Percentiles rank a stretch among this genome's conserved stretches.
Evolutionary conservation across 352 stramenopile species (phyloP).

Genomic region (Pythium oligandrum): DNA sequence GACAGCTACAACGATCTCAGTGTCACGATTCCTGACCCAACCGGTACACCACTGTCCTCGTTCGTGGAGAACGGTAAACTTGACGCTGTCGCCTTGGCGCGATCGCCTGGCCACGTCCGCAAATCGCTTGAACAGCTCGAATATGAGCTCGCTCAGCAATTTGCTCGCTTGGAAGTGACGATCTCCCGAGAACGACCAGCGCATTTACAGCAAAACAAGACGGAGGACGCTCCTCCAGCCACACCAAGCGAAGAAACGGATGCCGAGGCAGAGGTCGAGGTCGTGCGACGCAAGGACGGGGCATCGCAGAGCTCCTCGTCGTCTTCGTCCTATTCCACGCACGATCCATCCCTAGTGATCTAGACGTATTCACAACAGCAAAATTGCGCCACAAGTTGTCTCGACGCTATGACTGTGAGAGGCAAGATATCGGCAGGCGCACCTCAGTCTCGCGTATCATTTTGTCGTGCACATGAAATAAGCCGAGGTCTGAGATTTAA

Average conservation of each 20-base stretch:
- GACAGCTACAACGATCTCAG: neutral
- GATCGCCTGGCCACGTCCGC: conserved; percentile 44
- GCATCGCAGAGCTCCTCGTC: conserved; percentile 11
- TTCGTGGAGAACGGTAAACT: conserved; percentile 77
- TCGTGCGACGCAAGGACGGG: neutral
- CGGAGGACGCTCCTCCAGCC: too few species aligned
- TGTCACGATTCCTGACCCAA: conserved; percentile 18
- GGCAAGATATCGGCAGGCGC: too few species aligned
- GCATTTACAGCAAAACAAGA: conserved; percentile 19
- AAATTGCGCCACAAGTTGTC: too few species aligned
- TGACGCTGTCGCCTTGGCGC: conserved; percentile 21
- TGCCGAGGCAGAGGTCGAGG: too few species aligned
- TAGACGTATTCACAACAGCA: conserved; percentile 8
- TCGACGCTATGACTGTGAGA: too few species aligned
- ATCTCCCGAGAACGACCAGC: conserved; percentile 65
- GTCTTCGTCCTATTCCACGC: conserved; percentile 11
- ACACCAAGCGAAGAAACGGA: too few species aligned
- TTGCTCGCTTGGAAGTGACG: conserved; percentile 74
- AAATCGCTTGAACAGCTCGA: conserved; percentile 68
- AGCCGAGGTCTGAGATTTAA: neutral
- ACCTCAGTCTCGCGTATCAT: too few species aligned
- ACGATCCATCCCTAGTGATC: conserved; percentile 21
- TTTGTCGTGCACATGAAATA: too few species aligned
- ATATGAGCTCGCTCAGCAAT: conserved; percentile 57
- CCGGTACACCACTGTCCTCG: conserved; percentile 73